Evolutionary conservation across 805 yeast species (phyloP), one percentile per base, ranked within the genome.

Genomic region (Starmerella floricola): DNA sequence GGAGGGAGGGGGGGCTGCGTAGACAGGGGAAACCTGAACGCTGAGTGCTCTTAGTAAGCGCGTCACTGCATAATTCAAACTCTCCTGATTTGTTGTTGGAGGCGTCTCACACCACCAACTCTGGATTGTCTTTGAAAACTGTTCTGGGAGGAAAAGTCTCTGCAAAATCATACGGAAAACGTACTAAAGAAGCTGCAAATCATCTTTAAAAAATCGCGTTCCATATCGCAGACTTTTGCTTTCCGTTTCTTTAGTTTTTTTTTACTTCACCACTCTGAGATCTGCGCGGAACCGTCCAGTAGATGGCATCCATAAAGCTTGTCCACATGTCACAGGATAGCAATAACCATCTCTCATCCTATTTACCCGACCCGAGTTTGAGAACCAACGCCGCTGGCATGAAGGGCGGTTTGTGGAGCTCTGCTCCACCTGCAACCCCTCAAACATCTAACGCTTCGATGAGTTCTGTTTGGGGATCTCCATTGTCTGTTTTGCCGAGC

Each of bases 391-490:
- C 28, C n/a, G 24, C 16, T 13, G 30, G 18, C 21, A 12, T 16
- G 19, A 31, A 26, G 4, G 19, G 42, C 12, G 49, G 41, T 6
- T 12, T 48, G 4, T 48, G 51, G 51, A 31, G 40, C 8, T 5
- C 44, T 2, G 45, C 51, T 2, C 37, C 40, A 2, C 46, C 47
- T 3, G 47, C 51, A 1, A 37, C 50, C 10, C 47, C 51, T 24
- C 50, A 46, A 34, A 8, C 50, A 4, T 38, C 47, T 8, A 41
- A 33, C 8, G 24, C 47, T 3, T 40, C 50, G 18, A 23, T 29
- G 10, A 39, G 44, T 12, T 33, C 50, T 12, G 43, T 44, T 2
- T 46, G 50, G 50, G 47, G 45, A 16, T 38, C 50, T 17, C 47
- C 50, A 17, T 41, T 46, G 4, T 36, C 45, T 2, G 37, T 35